Evolutionary conservation across 169 alveolate genomes (phyloP).

Genomic region (Babesia bigemina): DNA sequence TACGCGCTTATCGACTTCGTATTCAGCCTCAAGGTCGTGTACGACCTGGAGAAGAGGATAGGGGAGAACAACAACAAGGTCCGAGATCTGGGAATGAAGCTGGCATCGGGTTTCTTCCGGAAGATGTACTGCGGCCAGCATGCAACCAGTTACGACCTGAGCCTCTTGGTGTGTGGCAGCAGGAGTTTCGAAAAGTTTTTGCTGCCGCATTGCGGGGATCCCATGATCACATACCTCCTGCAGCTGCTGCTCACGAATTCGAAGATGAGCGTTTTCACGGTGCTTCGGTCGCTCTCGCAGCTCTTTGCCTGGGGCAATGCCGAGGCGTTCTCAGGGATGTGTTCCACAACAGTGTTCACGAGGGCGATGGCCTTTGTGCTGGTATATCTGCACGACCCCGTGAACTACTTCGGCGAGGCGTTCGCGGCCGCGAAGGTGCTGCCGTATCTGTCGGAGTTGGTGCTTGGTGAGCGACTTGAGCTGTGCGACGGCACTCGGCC

Average conservation of each 20-base stretch:
- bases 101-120: constrained; percentile 18
- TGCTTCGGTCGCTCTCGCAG: constrained; percentile 18
- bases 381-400: constrained; percentile 62
- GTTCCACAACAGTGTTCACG: not conserved
- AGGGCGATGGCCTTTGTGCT: constrained; percentile 34
- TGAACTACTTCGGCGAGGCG: constrained; percentile 61
- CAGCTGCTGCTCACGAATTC: constrained; percentile 24
- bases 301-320: constrained; percentile 10
- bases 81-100: not conserved
- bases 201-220: constrained; percentile 20
- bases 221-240: constrained; percentile 28
- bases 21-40: constrained; percentile 35
- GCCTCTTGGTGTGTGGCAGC: constrained; percentile 29
- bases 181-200: constrained; percentile 30
- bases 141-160: constrained; percentile 1
- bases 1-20: constrained; percentile 32
- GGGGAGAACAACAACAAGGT: constrained; percentile 1
- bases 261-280: constrained; percentile 46
- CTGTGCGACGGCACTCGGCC: not conserved
- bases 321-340: constrained; percentile 1
- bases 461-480: constrained; percentile 1
- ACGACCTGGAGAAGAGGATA: constrained; percentile 43
- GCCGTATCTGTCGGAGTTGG: constrained; percentile 7
- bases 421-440: constrained; percentile 34
- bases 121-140: constrained; percentile 37